Conservation (phyloP, 2,329 filamentous ascomycete species). For the Camillea tinctor region DNA sequence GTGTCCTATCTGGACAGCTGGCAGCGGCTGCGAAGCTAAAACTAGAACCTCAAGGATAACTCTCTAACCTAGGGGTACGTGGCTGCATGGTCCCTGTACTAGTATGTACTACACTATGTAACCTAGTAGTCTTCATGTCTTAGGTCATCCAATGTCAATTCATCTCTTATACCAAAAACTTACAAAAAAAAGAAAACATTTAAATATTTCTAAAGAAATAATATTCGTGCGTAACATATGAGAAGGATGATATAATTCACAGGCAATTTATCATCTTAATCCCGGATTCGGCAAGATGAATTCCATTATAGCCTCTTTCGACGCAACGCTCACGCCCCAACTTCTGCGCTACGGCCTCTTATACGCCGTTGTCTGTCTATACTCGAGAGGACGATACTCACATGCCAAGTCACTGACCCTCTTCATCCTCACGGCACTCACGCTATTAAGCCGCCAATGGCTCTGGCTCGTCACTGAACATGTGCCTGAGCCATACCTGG, state of each 20-base stretch:
- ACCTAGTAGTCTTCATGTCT: neutral
- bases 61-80: too few species aligned
- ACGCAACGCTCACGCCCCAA: slow-evolving; percentile 13
- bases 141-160: neutral
- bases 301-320: slow-evolving; percentile 6
- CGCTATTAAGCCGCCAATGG: slow-evolving; percentile 36
- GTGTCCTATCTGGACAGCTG: neutral
- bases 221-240: neutral
- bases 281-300: slow-evolving; percentile 6
- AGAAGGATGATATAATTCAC: neutral
- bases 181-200: too few species aligned
- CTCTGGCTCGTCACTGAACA: slow-evolving; percentile 36
- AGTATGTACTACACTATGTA: too few species aligned
- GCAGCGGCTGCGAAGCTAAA: neutral
- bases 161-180: too few species aligned
- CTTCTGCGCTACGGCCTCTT: slow-evolving; percentile 13
- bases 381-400: slow-evolving; percentile 3
- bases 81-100: too few species aligned
- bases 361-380: slow-evolving; percentile 9
- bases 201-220: neutral
- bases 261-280: neutral
- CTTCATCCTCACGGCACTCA: slow-evolving; percentile 1
- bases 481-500: slow-evolving; percentile 56
- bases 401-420: neutral
- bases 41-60: too few species aligned